Evolutionary conservation across 192 early-diverging fungal genomes (phyloP).

Genomic region (Rhizophlyctis rosea): DNA sequence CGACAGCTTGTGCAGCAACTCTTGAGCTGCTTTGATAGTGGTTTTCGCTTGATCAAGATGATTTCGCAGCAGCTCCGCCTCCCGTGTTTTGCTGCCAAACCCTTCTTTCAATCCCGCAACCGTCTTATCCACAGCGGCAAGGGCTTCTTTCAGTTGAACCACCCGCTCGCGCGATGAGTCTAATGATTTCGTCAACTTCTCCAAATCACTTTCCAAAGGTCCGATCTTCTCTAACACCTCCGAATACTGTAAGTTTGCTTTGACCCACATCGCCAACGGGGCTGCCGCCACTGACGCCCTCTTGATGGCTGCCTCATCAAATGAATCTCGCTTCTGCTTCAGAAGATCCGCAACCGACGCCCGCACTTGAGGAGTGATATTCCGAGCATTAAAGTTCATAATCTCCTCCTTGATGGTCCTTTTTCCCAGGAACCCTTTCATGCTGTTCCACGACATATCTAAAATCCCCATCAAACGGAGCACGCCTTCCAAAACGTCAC

Average conservation of each 20-base stretch:
- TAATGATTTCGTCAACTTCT: conserved; percentile 41
- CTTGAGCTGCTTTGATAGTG: conserved; percentile 48
- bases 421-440: conserved; percentile 65
- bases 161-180: conserved; percentile 43
- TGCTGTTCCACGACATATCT: conserved; percentile 69
- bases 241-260: conserved; percentile 60
- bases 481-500: conserved; percentile 64
- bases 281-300: conserved; percentile 56
- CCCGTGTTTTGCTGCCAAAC: conserved; percentile 54
- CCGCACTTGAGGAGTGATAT: conserved; percentile 41
- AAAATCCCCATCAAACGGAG: conserved; percentile 56
- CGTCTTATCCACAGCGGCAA: conserved; percentile 51
- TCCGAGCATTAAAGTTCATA: conserved; percentile 59
- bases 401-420: conserved; percentile 63
- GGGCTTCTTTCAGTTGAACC: conserved; percentile 40
- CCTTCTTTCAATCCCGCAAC: conserved; percentile 44
- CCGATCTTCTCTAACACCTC: conserved; percentile 50
- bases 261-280: conserved; percentile 61
- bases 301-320: conserved; percentile 54
- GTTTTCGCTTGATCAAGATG: conserved; percentile 44
- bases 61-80: conserved; percentile 48
- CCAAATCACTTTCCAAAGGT: conserved; percentile 50
- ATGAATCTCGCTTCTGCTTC: conserved; percentile 54
- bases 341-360: conserved; percentile 52
- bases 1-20: conserved; percentile 51